Conservation (phyloP, 2,329 filamentous ascomycete species). For the Nemania sp. region DNA sequence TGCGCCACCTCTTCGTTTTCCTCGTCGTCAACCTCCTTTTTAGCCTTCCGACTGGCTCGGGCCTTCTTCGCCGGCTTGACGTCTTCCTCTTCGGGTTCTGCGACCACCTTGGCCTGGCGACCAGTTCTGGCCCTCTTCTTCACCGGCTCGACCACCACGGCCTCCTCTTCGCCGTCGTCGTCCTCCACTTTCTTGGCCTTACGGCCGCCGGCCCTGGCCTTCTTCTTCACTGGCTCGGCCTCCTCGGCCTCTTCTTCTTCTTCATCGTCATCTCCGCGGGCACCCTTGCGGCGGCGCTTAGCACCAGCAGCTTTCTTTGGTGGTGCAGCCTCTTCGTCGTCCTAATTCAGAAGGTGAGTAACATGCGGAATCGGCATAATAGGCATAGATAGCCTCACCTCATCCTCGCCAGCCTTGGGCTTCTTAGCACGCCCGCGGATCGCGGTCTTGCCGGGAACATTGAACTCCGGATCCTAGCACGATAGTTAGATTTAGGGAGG, state of each 20-base stretch:
- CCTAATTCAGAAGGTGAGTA: slow-evolving; percentile 21
- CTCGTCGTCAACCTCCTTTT: slow-evolving; percentile 24
- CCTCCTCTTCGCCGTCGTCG: slow-evolving; percentile 27
- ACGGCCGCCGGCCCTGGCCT: background rate
- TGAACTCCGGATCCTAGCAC: slow-evolving; percentile 72
- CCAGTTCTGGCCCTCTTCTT: slow-evolving; percentile 34
- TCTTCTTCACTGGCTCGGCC: background rate
- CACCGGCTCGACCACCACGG: slow-evolving; percentile 23
- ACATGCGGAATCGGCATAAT: background rate
- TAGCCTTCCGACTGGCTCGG: slow-evolving; percentile 31
- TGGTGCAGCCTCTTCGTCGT: slow-evolving; percentile 33
- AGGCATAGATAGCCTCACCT: slow-evolving; percentile 33
- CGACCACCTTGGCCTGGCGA: slow-evolving; percentile 14
- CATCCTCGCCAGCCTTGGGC: slow-evolving; percentile 44
- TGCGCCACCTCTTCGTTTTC: slow-evolving; percentile 21
- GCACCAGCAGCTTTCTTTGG: slow-evolving; percentile 42
- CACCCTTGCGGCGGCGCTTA: slow-evolving; percentile 47
- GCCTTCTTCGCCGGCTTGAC: slow-evolving; percentile 24
- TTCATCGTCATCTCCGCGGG: slow-evolving; percentile 34
- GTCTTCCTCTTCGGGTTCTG: slow-evolving; percentile 34
- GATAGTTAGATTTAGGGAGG: slow-evolving; percentile 6
- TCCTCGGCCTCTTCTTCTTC: slow-evolving; percentile 37
- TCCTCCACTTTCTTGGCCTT: background rate
- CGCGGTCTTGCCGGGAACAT: slow-evolving; percentile 68
- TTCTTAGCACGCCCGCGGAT: slow-evolving; percentile 56